A percentile compares a stretch with the other conserved stretches of the same genome.
Evolutionary conservation across 2,329 filamentous ascomycete genomes (phyloP).

Genomic region (Xylaria sp.): DNA sequence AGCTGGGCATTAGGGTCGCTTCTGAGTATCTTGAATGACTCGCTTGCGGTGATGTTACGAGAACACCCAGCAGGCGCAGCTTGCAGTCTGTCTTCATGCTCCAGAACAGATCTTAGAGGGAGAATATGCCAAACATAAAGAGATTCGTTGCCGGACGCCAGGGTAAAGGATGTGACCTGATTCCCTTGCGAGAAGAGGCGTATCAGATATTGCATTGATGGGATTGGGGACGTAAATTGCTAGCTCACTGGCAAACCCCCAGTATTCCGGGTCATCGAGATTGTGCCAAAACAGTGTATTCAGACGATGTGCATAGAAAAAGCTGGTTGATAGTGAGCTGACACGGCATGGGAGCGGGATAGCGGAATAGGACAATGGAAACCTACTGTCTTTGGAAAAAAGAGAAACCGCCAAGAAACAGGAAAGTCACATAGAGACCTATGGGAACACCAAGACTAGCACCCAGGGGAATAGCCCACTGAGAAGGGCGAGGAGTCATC

Average conservation of each 20-base stretch:
- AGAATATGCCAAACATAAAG: constrained; percentile 93
- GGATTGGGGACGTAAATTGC: constrained; percentile 27
- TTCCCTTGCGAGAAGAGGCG: constrained; percentile 65
- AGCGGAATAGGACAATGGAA: background rate
- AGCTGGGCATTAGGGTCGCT: constrained; percentile 72
- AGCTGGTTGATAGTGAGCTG: constrained; percentile 61
- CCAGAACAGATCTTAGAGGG: constrained; percentile 78
- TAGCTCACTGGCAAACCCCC: constrained; percentile 83
- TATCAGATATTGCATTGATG: constrained; percentile 33
- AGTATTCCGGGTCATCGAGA: constrained; percentile 79
- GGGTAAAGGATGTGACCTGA: constrained; percentile 86
- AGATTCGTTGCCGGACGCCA: constrained; percentile 80
- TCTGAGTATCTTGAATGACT: constrained; percentile 70
- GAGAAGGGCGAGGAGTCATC: constrained; percentile 49
- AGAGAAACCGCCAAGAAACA: constrained; percentile 74
- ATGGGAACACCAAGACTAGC: constrained; percentile 69
- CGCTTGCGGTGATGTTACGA: constrained; percentile 64
- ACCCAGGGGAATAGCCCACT: constrained; percentile 54
- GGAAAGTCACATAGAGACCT: constrained; percentile 72
- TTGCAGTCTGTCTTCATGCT: constrained; percentile 73
- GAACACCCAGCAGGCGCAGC: constrained; percentile 62
- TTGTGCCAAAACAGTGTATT: constrained; percentile 79
- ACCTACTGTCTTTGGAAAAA: constrained; percentile 83
- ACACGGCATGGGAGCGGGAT: background rate
- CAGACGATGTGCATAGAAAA: constrained; percentile 85